Conservation (phyloP, 192 early-diverging fungal species). For the Chytriomyces confervae region DNA sequence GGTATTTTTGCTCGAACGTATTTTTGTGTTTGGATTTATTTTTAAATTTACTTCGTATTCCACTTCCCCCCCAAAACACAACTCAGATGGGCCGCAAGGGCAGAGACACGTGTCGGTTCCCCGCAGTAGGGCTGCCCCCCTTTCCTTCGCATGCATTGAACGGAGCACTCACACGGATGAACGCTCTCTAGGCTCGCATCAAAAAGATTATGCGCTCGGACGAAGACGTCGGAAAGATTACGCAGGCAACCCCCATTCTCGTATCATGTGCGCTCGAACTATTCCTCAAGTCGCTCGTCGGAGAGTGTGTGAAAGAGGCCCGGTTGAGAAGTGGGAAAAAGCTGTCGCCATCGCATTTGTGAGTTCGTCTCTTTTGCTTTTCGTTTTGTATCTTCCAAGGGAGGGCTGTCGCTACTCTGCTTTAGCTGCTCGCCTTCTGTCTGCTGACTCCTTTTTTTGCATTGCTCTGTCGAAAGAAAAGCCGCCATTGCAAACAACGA, state of each 20-base stretch:
- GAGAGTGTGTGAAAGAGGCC: slow-evolving; percentile 83
- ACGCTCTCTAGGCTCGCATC: slow-evolving; percentile 81
- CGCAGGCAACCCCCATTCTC: slow-evolving; percentile 93
- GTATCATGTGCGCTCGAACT: slow-evolving; percentile 92
- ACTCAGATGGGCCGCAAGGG: slow-evolving; percentile 3
- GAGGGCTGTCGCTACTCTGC: too few relatives aligned
- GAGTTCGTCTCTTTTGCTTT: slow-evolving; percentile 42
- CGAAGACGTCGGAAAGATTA: slow-evolving; percentile 98
- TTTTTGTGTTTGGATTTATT: too few relatives aligned
- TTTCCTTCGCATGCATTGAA: too few relatives aligned
- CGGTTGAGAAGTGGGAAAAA: slow-evolving; percentile 79
- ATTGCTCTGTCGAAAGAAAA: slow-evolving; percentile 55
- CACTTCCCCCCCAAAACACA: not conserved
- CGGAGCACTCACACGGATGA: not conserved
- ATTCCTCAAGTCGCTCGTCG: slow-evolving; percentile 93
- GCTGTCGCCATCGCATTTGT: slow-evolving; percentile 87
- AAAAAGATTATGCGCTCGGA: slow-evolving; percentile 99
- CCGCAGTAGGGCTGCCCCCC: slow-evolving; percentile 9
- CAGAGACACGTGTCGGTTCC: slow-evolving; percentile 2
- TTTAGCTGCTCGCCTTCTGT: too few relatives aligned
- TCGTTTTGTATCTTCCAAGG: not conserved
- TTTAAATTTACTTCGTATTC: not conserved
- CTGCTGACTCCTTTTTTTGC: too few relatives aligned
- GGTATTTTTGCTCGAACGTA: too few relatives aligned
- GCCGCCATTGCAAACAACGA: slow-evolving; percentile 80